Percentiles rank a stretch among this genome's conserved stretches.
Evolutionary conservation across 305 asterid genomes (phyloP).

Genomic region (Plantago coronopus): DNA sequence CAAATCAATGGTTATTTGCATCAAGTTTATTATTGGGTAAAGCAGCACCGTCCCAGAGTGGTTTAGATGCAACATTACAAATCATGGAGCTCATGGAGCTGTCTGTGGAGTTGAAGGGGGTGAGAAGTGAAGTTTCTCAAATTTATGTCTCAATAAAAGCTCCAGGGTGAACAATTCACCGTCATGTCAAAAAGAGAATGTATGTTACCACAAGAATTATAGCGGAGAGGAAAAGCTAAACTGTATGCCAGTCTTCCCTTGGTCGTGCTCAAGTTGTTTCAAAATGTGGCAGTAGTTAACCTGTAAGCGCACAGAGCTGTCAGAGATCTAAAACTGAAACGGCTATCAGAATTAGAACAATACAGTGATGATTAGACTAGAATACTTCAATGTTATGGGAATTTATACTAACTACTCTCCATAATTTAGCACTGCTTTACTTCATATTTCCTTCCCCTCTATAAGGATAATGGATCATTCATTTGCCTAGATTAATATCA

Average conservation of each 20-base stretch:
- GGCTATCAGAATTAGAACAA: conserved; percentile 5
- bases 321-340: conserved; percentile 20
- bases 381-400: not conserved
- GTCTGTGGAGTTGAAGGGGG: conserved; percentile 11
- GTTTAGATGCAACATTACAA: conserved; percentile 11
- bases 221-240: conserved; percentile 74
- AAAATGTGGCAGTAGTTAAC: conserved; percentile 81
- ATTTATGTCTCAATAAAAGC: conserved; percentile 17
- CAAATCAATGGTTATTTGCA: conserved; percentile 12
- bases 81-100: conserved; percentile 15
- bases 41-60: conserved; percentile 17
- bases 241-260: conserved; percentile 75
- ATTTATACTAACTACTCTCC: not conserved
- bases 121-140: conserved; percentile 19
- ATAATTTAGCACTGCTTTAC: not conserved
- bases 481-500: too few relatives aligned
- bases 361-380: not conserved
- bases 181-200: conserved; percentile 13
- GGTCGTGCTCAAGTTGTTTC: conserved; percentile 73
- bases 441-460: not conserved
- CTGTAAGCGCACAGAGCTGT: conserved; percentile 36
- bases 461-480: too few relatives aligned
- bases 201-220: conserved; percentile 22
- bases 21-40: conserved; percentile 21
- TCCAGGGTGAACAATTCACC: conserved; percentile 12